Conservation (phyloP, 1,284 basidiomycete genomes). For the Trichosporon faecale region DNA sequence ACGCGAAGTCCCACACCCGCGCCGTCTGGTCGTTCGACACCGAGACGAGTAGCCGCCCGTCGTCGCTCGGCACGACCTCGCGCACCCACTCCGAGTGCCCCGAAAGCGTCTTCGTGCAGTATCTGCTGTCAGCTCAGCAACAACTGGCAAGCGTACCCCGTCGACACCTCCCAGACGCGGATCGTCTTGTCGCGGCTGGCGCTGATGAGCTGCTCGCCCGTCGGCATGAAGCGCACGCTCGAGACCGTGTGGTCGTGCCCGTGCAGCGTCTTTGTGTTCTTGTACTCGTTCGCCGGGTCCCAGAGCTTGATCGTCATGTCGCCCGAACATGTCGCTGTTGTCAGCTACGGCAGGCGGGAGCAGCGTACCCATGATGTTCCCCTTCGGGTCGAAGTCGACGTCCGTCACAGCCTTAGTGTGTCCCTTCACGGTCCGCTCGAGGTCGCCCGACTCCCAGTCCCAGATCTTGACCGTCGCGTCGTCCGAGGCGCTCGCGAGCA, state of each 20-base stretch:
- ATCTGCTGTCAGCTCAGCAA: conserved; percentile 44
- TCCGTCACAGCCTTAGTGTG: conserved; percentile 86
- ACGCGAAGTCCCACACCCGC: conserved; percentile 71
- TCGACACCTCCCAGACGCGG: conserved; percentile 77
- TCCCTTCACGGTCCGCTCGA: conserved; percentile 85
- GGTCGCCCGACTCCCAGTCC: conserved; percentile 94
- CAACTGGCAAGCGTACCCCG: conserved; percentile 60
- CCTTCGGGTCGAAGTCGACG: conserved; percentile 82
- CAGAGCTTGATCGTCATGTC: conserved; percentile 88
- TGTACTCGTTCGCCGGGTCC: conserved; percentile 85
- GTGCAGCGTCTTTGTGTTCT: conserved; percentile 77
- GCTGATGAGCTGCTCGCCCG: conserved; percentile 75
- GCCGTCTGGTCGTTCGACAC: conserved; percentile 87
- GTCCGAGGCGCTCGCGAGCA: conserved; percentile 79
- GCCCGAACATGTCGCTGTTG: conserved; percentile 76
- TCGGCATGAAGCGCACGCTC: conserved; percentile 75
- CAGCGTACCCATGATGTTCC: conserved; percentile 68
- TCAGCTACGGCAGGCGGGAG: conserved; percentile 5
- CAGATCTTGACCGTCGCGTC: conserved; percentile 86
- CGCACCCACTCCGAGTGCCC: conserved; percentile 72
- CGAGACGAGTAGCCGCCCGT: conserved; percentile 70
- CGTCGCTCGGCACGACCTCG: conserved; percentile 66
- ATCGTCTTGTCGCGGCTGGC: conserved; percentile 85
- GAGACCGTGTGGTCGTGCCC: conserved; percentile 91
- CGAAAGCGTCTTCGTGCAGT: conserved; percentile 61